These are phyloP conservation scores for Fermentozyma sake DNA, from an alignment of 1,139 yeast genomes.

Conservation along the genomic window DNA sequence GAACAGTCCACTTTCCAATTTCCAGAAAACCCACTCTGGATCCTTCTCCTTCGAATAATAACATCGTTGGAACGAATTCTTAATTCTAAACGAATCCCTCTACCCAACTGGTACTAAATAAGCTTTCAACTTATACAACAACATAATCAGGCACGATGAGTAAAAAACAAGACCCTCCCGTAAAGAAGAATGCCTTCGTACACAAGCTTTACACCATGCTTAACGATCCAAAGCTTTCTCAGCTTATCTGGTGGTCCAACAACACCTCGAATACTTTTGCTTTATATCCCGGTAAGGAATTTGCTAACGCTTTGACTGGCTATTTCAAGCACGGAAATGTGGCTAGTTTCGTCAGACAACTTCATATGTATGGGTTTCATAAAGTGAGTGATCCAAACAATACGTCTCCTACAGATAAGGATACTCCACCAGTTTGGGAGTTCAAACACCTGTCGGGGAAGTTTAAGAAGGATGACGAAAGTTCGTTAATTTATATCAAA, in stretches of 20 bases:
- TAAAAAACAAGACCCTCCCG: conserved; percentile 18
- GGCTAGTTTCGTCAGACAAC: conserved; percentile 44
- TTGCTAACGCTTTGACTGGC: conserved; percentile 38
- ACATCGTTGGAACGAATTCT: too few species aligned
- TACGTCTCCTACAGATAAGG: conserved; percentile 18
- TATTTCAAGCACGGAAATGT: conserved; percentile 47
- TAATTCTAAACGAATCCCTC: too few species aligned
- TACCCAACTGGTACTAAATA: too few species aligned
- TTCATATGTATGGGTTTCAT: conserved; percentile 49
- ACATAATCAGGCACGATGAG: conserved; percentile 11
- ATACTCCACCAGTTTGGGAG: conserved; percentile 60
- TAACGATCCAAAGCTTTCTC: conserved; percentile 43
- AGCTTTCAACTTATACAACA: too few species aligned
- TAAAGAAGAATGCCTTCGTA: conserved; percentile 61
- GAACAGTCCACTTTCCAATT: too few species aligned
- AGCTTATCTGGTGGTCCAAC: conserved; percentile 79
- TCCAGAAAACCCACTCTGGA: too few species aligned
- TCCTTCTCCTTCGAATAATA: too few species aligned
- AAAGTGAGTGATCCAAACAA: conserved; percentile 44
- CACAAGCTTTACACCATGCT: conserved; percentile 60
- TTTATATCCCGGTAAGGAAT: conserved; percentile 52
- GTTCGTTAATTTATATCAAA: conserved; percentile 59
- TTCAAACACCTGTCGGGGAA: conserved; percentile 80
- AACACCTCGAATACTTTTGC: conserved; percentile 56
- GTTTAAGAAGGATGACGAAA: conserved; percentile 73